Evolutionary conservation across 371 early-diverging fungal species (phyloP), one percentile per base, ranked within the genome.

Genomic region (Zychaea mexicana): DNA sequence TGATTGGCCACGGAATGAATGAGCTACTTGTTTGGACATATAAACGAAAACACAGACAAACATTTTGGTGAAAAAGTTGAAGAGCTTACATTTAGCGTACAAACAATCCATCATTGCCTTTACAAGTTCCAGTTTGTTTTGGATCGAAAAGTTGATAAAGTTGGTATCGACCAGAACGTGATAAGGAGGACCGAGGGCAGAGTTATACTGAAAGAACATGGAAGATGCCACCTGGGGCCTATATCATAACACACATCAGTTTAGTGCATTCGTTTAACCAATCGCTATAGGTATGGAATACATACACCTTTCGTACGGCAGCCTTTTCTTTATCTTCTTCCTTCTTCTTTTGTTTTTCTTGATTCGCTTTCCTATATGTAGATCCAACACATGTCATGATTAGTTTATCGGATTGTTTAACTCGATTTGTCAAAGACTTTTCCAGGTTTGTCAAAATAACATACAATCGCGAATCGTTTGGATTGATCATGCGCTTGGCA

Each of bases 71-170:
- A 30, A 52, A 30, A 22, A 27, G 33, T 3, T 24, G 17, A 12
- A 33, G 31, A 10, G 32, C 76, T 68, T 76, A 86, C 95, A 94
- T 76, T 98, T 97, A 39, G 98, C 98, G 74, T 93, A 96, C 22
- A 99, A 84, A 74, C 98, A 99, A 74, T 98, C 98, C 97, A 99
- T 98, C 93, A 99, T 94, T 15, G 95, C 91, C 68, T 95, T 92
- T 42, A 98, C 89, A 46, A 98, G 85, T 74, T 99, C 99, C 32
- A 99, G 86, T 76, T 99, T 99, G 88, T 99, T 99, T 75, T 98
- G 96, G 68, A 99, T 96, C 21, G 98, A 94, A 69, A 99, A 98
- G 84, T 99, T 99, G 85, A 99, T 99, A 73, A 99, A 99, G 80
- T 99, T 99, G 69, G 99, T 99, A 84, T 99, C 99, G 39, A 99